Percentiles rank a stretch among this genome's conserved stretches.
These are phyloP conservation scores for Fomitopsis pinicola DNA, from an alignment of 1,284 basidiomycete species.

Conservation along the genomic window DNA sequence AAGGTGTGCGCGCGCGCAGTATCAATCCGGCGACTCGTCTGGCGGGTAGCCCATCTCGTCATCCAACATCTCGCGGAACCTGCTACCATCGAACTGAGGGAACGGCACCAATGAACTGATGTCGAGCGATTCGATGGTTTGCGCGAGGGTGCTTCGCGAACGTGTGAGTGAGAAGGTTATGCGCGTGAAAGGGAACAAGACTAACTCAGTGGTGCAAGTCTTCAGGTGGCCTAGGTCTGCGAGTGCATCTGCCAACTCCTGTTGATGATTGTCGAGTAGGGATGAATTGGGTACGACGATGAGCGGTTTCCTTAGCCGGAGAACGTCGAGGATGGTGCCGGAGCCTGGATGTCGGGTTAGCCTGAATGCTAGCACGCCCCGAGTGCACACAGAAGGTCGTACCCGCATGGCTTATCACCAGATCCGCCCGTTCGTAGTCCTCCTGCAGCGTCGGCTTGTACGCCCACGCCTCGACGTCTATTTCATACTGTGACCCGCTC, in stretches of 20 bases:
- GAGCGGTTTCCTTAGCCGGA: conserved; percentile 71
- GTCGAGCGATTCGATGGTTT: conserved; percentile 48
- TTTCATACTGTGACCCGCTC: conserved; percentile 29
- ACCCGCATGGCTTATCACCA: conserved; percentile 95
- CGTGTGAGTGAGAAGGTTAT: background rate
- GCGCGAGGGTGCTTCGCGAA: conserved; percentile 46
- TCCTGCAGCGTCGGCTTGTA: conserved; percentile 71
- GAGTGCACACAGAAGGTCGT: conserved; percentile 19
- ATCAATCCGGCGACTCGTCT: conserved; percentile 15
- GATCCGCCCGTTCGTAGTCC: conserved; percentile 62
- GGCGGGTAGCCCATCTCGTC: conserved; percentile 64
- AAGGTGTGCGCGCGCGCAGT: conserved; percentile 8
- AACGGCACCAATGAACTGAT: conserved; percentile 47
- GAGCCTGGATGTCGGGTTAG: conserved; percentile 56
- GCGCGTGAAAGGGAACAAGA: conserved; percentile 8
- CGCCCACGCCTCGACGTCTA: conserved; percentile 62
- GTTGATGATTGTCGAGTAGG: conserved; percentile 92
- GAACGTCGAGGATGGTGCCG: conserved; percentile 88
- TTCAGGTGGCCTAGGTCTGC: conserved; percentile 58
- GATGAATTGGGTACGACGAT: conserved; percentile 89
- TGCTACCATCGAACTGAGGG: conserved; percentile 59
- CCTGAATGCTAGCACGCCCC: background rate
- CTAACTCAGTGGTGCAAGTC: conserved; percentile 59
- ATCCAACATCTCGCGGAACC: conserved; percentile 64
- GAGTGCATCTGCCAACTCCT: conserved; percentile 80